Conservation (phyloP, 148 eudicot genomes). For the Nepenthes gracilis region DNA sequence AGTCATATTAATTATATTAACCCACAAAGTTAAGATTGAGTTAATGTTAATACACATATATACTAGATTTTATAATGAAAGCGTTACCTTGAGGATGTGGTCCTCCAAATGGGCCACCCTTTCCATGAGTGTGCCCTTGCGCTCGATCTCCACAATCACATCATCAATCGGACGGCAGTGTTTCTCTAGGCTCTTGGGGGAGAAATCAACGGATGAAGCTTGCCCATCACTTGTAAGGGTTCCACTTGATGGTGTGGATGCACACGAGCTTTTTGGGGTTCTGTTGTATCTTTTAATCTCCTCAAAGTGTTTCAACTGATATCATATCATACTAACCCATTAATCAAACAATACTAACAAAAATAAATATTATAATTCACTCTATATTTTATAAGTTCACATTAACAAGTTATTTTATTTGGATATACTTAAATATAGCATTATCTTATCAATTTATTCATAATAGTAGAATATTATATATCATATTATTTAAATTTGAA, state of each 20-base stretch:
- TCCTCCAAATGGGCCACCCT: constrained; percentile 40
- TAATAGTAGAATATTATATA: neutral
- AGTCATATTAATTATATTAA: too few species aligned
- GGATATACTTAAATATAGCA: neutral
- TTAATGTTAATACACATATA: too few species aligned
- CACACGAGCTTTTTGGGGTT: constrained; percentile 34
- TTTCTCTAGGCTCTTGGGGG: constrained; percentile 33
- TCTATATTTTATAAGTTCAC: neutral
- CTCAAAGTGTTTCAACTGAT: constrained; percentile 46
- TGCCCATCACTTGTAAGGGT: constrained; percentile 1
- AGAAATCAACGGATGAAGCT: constrained; percentile 18
- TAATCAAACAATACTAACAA: neutral
- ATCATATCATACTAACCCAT: neutral
- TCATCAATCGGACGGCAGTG: constrained; percentile 44
- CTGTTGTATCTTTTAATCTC: constrained; percentile 16
- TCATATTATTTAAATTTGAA: neutral
- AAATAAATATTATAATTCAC: neutral
- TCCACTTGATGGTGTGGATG: constrained; percentile 34
- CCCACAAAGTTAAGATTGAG: too few species aligned
- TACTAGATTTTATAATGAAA: too few species aligned
- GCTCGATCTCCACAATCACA: constrained; percentile 35
- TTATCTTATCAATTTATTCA: neutral
- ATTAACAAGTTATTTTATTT: neutral
- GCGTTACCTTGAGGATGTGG: constrained; percentile 36
- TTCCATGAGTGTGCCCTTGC: constrained; percentile 43